Percentiles rank a stretch among this genome's conserved stretches.
Conservation (phyloP, 306 rosid genomes). For the Begonia loranthoides region DNA sequence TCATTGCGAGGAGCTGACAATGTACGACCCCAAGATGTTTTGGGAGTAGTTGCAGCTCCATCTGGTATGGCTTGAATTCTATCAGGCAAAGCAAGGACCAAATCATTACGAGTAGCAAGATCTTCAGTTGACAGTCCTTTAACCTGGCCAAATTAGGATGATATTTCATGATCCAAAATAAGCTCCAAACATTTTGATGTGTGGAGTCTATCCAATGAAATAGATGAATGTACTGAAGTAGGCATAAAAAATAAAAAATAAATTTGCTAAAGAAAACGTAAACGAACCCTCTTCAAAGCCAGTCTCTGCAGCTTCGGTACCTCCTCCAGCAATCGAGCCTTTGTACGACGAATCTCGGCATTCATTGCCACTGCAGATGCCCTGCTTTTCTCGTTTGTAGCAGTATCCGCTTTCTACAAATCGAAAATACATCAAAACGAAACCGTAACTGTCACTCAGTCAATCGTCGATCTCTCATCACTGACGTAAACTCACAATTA, state of each 20-base stretch:
- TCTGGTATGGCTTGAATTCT: constrained; percentile 94
- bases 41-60: constrained; percentile 66
- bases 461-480: no score
- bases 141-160: constrained; percentile 31
- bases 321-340: constrained; percentile 82
- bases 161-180: no score
- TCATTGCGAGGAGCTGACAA: constrained; percentile 75
- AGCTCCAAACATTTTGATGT: no score
- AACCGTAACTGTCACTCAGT: neutral
- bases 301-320: constrained; percentile 90
- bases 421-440: constrained; percentile 6
- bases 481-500: neutral
- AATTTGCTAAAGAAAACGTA: constrained; percentile 1
- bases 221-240: no score
- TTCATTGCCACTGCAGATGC: constrained; percentile 88
- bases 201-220: no score
- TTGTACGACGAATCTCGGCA: constrained; percentile 96
- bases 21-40: constrained; percentile 76
- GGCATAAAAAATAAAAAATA: neutral
- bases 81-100: constrained; percentile 86
- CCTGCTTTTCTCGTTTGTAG: constrained; percentile 71
- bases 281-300: constrained; percentile 70
- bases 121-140: constrained; percentile 85
- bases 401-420: constrained; percentile 89
- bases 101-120: constrained; percentile 89